Base-by-base conservation (phyloP, 1,139 yeast species). In the Hyphopichia pseudoburtonii region DNA sequence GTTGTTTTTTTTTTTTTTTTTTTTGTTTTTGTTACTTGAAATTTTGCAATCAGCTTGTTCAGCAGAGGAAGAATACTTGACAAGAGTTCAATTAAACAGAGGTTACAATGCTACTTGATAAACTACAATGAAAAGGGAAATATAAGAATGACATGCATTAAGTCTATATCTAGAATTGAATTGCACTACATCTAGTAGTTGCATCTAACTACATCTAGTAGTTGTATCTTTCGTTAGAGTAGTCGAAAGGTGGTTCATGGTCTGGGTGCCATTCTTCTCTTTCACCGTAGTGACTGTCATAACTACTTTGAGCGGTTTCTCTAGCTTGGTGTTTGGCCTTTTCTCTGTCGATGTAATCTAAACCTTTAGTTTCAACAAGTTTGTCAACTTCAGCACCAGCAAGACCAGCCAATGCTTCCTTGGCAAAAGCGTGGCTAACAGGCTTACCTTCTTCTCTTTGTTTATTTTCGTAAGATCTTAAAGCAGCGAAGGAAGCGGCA, bases 301-400 rank as follows among this genome's bases (percentile, higher is more conserved):
- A 61, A 43, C 50, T 47, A 22, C 45, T 39, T 25, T 46, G 41
- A 33, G 53, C 62, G 28, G 48, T 33, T 30, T 51, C 43, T 30
- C 47, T 45, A 29, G 65, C 66, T 44, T 60, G 60, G 23, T 43
- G 42, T 39, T 45, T 59, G 27, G 61, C 57, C 38, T 47, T 38
- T 32, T 51, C 48, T 38, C 52, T 50, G 52, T 60, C 65, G 53
- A 61, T 56, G 52, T 58, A 57, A 46, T 60, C 63, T 47, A 61
- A 59, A 26, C 66, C 65, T 47, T 58, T 60, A 35, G 65, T 60
- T 45, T 61, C 65, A 36, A 61, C 54, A 46, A 61, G 57, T 51
- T 60, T 59, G 55, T 61, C 66, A 31, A 59, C 62, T 45, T 61
- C 66, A 32, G 51, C 64, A 42, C 65, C 66, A 30, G 58, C 65